phyloP scores from a whole-genome alignment of 2,329 filamentous ascomycete genomes.

The Fusarium sp. region DNA sequence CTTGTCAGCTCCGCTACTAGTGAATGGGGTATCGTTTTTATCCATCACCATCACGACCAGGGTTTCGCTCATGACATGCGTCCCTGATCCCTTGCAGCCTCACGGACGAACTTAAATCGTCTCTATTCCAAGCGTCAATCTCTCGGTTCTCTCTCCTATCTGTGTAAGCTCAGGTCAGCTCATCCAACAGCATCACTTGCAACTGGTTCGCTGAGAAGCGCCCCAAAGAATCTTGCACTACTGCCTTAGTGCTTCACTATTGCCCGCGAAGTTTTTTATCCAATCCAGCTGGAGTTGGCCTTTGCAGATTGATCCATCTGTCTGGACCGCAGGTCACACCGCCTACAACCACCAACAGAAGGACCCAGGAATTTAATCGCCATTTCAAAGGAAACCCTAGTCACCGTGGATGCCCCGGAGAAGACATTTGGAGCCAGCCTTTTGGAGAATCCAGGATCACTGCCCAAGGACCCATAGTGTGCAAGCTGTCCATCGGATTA shows the following conservation, averaged over 20 bases:
- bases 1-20: conserved; percentile 46
- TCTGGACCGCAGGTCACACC: conserved; percentile 45
- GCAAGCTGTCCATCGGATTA: conserved; percentile 46
- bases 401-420: conserved; percentile 45
- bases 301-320: conserved; percentile 45
- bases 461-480: conserved; percentile 48
- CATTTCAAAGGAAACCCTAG: conserved; percentile 46
- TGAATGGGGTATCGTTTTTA: conserved; percentile 44
- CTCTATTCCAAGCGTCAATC: conserved; percentile 42
- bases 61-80: conserved; percentile 46
- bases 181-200: conserved; percentile 33
- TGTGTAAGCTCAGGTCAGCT: conserved; percentile 43
- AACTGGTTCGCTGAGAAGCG: conserved; percentile 45
- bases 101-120: conserved; percentile 48
- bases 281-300: conserved; percentile 41
- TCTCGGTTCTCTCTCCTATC: conserved; percentile 22
- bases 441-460: conserved; percentile 48
- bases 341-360: conserved; percentile 45
- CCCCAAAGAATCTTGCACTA: conserved; percentile 41
- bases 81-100: conserved; percentile 45
- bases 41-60: conserved; percentile 40
- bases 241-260: conserved; percentile 45
- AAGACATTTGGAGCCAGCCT: conserved; percentile 43
- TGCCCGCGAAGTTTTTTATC: conserved; percentile 39
- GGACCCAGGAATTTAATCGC: conserved; percentile 44